These are phyloP conservation scores for Saccharomycopsis hybrid DNA, from an alignment of 1,139 yeast species.

Conservation along the genomic window DNA sequence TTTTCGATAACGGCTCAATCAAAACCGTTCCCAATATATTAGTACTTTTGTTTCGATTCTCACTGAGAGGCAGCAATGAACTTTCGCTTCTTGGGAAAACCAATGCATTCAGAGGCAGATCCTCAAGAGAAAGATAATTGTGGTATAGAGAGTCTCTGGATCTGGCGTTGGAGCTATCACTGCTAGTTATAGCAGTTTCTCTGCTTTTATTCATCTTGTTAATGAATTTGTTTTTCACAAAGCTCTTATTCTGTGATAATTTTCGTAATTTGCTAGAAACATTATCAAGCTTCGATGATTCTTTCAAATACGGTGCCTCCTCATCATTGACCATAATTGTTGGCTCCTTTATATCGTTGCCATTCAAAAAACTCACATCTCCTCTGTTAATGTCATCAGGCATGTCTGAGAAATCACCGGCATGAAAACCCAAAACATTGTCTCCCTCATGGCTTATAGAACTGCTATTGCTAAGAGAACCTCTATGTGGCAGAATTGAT, in stretches of 20 bases:
- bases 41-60: not conserved
- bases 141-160: not conserved
- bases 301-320: not conserved
- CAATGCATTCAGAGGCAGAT: too few species aligned
- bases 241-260: conserved; percentile 2
- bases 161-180: not conserved
- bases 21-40: conserved; percentile 4
- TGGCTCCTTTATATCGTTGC: not conserved
- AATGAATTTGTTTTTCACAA: not conserved
- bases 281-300: conserved; percentile 1
- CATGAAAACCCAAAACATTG: too few species aligned
- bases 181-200: not conserved
- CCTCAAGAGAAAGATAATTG: too few species aligned
- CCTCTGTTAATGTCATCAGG: too few species aligned
- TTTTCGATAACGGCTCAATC: conserved; percentile 10
- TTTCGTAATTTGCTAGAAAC: conserved; percentile 6
- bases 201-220: not conserved
- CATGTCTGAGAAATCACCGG: too few species aligned
- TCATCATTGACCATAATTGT: not conserved
- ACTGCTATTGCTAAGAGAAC: not conserved
- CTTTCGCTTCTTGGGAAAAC: too few species aligned
- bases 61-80: too few species aligned
- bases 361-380: too few species aligned
- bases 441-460: not conserved
- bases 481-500: not conserved